Evolutionary conservation across 441 rosid species (phyloP).

Genomic region (Gossypium schwendimanii): DNA sequence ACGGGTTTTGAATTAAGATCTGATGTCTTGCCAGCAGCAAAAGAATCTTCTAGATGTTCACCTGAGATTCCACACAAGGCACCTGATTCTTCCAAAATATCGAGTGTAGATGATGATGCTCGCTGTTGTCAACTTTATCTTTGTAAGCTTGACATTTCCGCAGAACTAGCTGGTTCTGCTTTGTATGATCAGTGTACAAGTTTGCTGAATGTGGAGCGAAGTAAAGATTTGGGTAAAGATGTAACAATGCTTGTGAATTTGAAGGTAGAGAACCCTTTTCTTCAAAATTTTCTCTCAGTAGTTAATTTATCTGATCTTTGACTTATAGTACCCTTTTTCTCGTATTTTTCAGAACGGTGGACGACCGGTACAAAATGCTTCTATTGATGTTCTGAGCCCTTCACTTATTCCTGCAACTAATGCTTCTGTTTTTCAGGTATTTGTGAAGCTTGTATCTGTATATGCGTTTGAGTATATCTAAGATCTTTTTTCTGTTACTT

Average conservation of each 20-base stretch:
- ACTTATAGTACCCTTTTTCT: constrained; percentile 5
- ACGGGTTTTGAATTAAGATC: constrained; percentile 31
- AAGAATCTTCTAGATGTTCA: constrained; percentile 31
- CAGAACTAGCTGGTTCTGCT: constrained; percentile 66
- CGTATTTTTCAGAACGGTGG: constrained; percentile 57
- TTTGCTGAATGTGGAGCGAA: constrained; percentile 33
- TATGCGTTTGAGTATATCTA: not conserved
- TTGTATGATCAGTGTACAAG: constrained; percentile 42
- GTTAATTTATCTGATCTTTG: constrained; percentile 8
- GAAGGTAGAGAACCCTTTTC: constrained; percentile 40
- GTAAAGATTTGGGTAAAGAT: constrained; percentile 34
- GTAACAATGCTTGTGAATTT: constrained; percentile 43
- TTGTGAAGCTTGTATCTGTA: not conserved
- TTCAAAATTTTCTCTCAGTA: not conserved
- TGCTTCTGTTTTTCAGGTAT: constrained; percentile 70
- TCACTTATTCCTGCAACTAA: constrained; percentile 50
- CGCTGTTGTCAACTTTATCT: constrained; percentile 4
- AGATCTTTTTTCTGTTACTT: not conserved
- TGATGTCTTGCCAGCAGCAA: constrained; percentile 31
- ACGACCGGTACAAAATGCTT: constrained; percentile 47
- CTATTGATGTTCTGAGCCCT: constrained; percentile 29
- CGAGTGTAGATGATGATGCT: constrained; percentile 24
- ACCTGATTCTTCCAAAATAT: constrained; percentile 32
- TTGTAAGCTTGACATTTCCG: constrained; percentile 78
- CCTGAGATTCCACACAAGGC: constrained; percentile 27